Evolutionary conservation across 2,329 filamentous ascomycete species (phyloP).

Genomic region (Aspergillus brasiliensis): DNA sequence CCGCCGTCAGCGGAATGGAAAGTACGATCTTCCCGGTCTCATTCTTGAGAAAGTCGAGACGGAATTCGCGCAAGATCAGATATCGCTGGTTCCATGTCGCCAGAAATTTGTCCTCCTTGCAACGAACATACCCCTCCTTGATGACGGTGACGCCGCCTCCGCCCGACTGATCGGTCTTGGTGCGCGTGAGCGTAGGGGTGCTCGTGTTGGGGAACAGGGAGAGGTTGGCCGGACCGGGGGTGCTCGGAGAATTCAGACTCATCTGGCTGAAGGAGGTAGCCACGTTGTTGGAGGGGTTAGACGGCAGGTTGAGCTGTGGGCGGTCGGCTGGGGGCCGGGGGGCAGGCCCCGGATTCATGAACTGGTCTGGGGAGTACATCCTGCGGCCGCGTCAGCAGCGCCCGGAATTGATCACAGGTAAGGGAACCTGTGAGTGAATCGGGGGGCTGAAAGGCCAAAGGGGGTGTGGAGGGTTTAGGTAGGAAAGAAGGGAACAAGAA

Average conservation of each 20-base stretch:
- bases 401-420: neutral
- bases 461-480: neutral
- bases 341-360: slow-evolving; percentile 96
- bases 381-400: slow-evolving; percentile 17
- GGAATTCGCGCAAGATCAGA: slow-evolving; percentile 86
- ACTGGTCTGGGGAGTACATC: slow-evolving; percentile 66
- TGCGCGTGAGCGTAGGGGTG: slow-evolving; percentile 67
- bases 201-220: slow-evolving; percentile 70
- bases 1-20: slow-evolving; percentile 80
- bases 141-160: slow-evolving; percentile 71
- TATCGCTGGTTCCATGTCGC: slow-evolving; percentile 91
- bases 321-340: slow-evolving; percentile 84
- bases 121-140: slow-evolving; percentile 61
- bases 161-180: slow-evolving; percentile 60
- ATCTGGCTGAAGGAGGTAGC: slow-evolving; percentile 68
- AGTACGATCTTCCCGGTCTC: slow-evolving; percentile 86
- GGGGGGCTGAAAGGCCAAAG: neutral
- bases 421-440: neutral
- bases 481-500: neutral
- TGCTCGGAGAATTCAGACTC: slow-evolving; percentile 67
- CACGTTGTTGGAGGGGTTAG: slow-evolving; percentile 67
- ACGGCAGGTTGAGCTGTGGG: slow-evolving; percentile 75
- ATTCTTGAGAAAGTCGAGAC: slow-evolving; percentile 91
- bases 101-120: slow-evolving; percentile 78
- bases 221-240: slow-evolving; percentile 55